Percentiles rank a stretch among this genome's conserved stretches.
Evolutionary conservation across 2,329 filamentous ascomycete species (phyloP).

Genomic region (Calonectria pseudoreteaudii): DNA sequence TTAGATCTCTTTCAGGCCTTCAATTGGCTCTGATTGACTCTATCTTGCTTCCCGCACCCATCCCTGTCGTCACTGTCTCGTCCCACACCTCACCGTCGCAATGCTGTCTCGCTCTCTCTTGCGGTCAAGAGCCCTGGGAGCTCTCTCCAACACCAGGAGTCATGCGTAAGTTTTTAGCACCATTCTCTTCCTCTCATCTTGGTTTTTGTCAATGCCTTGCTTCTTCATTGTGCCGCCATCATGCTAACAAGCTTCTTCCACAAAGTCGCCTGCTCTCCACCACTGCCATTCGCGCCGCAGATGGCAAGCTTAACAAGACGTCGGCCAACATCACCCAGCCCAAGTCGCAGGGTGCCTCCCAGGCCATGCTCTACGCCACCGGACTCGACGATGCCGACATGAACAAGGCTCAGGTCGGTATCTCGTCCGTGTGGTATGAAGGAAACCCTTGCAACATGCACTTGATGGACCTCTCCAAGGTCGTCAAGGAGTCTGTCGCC

Average conservation of each 20-base stretch:
- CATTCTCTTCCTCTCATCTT: background rate
- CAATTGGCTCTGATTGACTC: slow-evolving; percentile 35
- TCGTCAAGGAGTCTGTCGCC: slow-evolving; percentile 72
- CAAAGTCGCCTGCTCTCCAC: slow-evolving; percentile 65
- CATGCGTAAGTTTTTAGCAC: slow-evolving; percentile 40
- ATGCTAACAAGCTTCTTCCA: slow-evolving; percentile 13
- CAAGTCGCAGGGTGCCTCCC: slow-evolving; percentile 97
- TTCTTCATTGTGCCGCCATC: background rate
- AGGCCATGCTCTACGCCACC: slow-evolving; percentile 98
- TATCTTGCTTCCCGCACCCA: background rate
- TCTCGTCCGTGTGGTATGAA: slow-evolving; percentile 97
- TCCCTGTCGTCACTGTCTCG: slow-evolving; percentile 15
- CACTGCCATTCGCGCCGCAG: slow-evolving; percentile 56
- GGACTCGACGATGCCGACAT: slow-evolving; percentile 88
- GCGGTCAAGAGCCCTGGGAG: slow-evolving; percentile 44
- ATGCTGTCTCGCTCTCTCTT: slow-evolving; percentile 46
- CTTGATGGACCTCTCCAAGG: slow-evolving; percentile 86
- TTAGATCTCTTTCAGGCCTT: slow-evolving; percentile 25
- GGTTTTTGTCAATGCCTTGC: background rate
- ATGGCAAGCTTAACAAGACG: slow-evolving; percentile 81
- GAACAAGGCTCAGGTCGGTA: slow-evolving; percentile 97
- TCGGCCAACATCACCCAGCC: slow-evolving; percentile 91
- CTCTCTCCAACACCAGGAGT: slow-evolving; percentile 38
- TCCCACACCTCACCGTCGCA: slow-evolving; percentile 26
- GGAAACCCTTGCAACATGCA: slow-evolving; percentile 99